Evolutionary conservation across 2,329 filamentous ascomycete genomes (phyloP), one percentile per base, ranked within the genome.

Genomic region (Basipetospora chlamydospora): DNA sequence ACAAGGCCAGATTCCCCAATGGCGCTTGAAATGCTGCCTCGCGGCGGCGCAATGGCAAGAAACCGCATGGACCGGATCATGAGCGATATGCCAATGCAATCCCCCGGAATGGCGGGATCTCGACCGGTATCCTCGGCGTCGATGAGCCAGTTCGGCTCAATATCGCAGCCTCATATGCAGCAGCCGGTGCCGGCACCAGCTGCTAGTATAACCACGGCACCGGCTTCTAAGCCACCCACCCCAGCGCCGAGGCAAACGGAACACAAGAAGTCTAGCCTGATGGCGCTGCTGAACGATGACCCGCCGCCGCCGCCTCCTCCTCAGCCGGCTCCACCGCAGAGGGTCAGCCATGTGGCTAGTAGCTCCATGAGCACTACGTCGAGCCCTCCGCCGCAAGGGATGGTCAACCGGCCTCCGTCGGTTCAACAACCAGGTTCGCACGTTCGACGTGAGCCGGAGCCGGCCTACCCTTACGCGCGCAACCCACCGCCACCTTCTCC

Each of bases 231-330:
- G n/a, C 44, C 49, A 29, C 28, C 29, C n/a, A 55, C 57, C 3
- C 58, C 58, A 7, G 52, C 57, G 20, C 49, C 61, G 16, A 53
- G 61, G 20, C 53, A 61, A 26, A 50, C 66, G 3, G 67, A 70
- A 44, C 62, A 67, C n/a, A 77, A 77, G 56, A 74, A 66, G 6
- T 76, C 72, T 11, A 77, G 60, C 43, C 64, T 79, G 42, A 74
- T 77, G 65, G 70, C 71, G 1, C 52, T 79, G 41, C 58, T 79
- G 3, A 76, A 76, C 44, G 70, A 77, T 42, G 73, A 77, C 37
- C 62, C 66, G 6, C 57, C 57, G 3, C 56, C 62, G 5, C 56
- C 64, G 6, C 62, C 62, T n/a, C 53, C 60, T n/a, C n/a, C n/a
- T n/a, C n/a, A n/a, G 2, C 56, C 60, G 35, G 28, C 42, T 13